Evolutionary conservation across 441 rosid species (phyloP).

Genomic region (Populus trichocarpa): DNA sequence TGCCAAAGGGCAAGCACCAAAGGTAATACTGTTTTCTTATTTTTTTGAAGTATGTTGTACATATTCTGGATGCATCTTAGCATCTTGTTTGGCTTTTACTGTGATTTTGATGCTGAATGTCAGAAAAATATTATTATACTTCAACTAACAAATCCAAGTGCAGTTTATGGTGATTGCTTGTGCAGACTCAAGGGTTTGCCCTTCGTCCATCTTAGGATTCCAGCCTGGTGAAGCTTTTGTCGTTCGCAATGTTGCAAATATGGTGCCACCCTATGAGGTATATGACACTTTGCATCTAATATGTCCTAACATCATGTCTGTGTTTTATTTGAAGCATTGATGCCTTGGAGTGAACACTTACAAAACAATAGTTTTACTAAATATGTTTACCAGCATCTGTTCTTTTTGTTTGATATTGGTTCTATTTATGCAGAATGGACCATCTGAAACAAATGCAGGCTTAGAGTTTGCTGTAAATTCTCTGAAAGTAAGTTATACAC

Average conservation of each 20-base stretch:
- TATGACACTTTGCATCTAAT: not conserved
- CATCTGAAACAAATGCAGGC: conserved; percentile 90
- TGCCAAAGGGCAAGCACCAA: conserved; percentile 75
- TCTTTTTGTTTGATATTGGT: not conserved
- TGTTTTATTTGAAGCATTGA: not conserved
- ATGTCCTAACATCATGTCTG: not conserved
- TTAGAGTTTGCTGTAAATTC: conserved; percentile 84
- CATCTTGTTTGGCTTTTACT: not conserved
- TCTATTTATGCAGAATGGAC: conserved; percentile 60
- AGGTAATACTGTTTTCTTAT: conserved; percentile 40
- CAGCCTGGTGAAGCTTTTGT: conserved; percentile 97
- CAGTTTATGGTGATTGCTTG: conserved; percentile 97
- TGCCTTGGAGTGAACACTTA: not conserved
- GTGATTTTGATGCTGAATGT: conserved; percentile 10
- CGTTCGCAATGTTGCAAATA: conserved; percentile 83
- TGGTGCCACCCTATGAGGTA: conserved; percentile 88
- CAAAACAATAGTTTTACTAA: not conserved
- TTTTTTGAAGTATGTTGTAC: not conserved
- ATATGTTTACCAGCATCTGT: not conserved
- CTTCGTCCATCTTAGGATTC: conserved; percentile 80
- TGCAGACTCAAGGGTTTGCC: conserved; percentile 97
- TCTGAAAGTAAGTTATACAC: conserved; percentile 54
- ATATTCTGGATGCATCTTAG: not conserved
- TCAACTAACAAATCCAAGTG: conserved; percentile 37
- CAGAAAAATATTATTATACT: not conserved